Evolutionary conservation across 768 basidiomycete genomes (phyloP).

Genomic region (Auriculariales sp.): DNA sequence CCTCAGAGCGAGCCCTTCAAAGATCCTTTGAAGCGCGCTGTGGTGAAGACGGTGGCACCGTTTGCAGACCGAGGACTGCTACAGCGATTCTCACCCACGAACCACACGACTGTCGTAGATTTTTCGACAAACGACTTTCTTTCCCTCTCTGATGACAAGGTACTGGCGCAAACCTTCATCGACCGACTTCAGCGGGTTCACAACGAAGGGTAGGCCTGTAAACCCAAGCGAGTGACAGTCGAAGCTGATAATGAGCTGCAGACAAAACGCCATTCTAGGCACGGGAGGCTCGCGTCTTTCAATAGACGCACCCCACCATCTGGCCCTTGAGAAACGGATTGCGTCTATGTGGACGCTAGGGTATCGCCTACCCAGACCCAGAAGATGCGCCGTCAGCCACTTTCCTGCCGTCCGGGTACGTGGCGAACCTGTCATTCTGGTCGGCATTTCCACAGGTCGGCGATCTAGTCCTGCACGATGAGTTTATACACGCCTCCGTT

Average conservation of each 20-base stretch:
- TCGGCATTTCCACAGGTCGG: constrained; percentile 59
- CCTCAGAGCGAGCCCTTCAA: too few relatives aligned
- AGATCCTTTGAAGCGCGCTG: too few relatives aligned
- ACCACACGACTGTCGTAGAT: constrained; percentile 30
- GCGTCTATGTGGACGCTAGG: constrained; percentile 47
- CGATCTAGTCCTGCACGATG: constrained; percentile 73
- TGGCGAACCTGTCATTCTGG: constrained; percentile 84
- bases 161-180: constrained; percentile 48
- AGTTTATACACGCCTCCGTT: constrained; percentile 79
- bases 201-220: too few relatives aligned
- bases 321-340: constrained; percentile 55
- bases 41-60: too few relatives aligned
- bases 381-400: constrained; percentile 50
- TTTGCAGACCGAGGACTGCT: too few relatives aligned
- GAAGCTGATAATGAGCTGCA: too few relatives aligned
- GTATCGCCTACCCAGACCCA: too few relatives aligned
- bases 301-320: constrained; percentile 60
- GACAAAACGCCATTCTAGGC: constrained; percentile 43
- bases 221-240: constrained; percentile 11
- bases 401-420: constrained; percentile 86
- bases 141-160: constrained; percentile 51
- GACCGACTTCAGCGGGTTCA: constrained; percentile 29
- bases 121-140: constrained; percentile 93
- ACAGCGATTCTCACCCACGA: too few relatives aligned
- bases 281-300: constrained; percentile 81